Base-by-base conservation (phyloP, 441 rosid species). In the Mallotus repandus region DNA sequence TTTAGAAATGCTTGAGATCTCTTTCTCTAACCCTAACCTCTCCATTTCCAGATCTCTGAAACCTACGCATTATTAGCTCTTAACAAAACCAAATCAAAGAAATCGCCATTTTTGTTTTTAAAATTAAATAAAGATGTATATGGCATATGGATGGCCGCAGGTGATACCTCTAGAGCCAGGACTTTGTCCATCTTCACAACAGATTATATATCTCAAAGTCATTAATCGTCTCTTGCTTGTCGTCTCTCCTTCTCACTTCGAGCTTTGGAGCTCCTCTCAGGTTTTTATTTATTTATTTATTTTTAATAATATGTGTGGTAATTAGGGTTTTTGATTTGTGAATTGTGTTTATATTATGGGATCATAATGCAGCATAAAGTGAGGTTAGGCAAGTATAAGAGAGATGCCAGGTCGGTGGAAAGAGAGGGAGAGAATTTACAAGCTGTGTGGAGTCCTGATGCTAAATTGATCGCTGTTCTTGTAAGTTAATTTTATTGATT, bases 131-230 rank as follows among this genome's bases (percentile, higher is more conserved):
- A 18, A 80, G 71, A 88, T 93, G 98, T 96, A 93, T 80, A 91
- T 90, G 98, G 91, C 97, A 29, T 96, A 93, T 60, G 99, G 99
- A 75, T 96, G 95, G 96, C 99, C 98, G 64, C 99, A 96, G 86
- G 97, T 96, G 84, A 91, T 96, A 70, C 96, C 96, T 29, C 80
- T 96, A 52, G 90, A 89, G 53, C 79, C 83, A 48, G 92, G 91
- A 48, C 74, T 72, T 0, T 88, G 89, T 74, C 89, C 92, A 10
- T 85, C 97, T 64, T 89, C 98, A 62, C 97, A 91, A 76, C 82
- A 80, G 69, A 80, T 90, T 79, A 81, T 96, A 43, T 96, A 83
- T 78, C 85, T 96, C 72, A 96, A 88, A 77, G 79, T 90, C 84
- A 79, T 81, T 61, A 87, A 89, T 43, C 86, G 86, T 63, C 77